Base-by-base conservation (phyloP, 1,284 basidiomycete genomes). In the Heterobasidion parviporum region DNA sequence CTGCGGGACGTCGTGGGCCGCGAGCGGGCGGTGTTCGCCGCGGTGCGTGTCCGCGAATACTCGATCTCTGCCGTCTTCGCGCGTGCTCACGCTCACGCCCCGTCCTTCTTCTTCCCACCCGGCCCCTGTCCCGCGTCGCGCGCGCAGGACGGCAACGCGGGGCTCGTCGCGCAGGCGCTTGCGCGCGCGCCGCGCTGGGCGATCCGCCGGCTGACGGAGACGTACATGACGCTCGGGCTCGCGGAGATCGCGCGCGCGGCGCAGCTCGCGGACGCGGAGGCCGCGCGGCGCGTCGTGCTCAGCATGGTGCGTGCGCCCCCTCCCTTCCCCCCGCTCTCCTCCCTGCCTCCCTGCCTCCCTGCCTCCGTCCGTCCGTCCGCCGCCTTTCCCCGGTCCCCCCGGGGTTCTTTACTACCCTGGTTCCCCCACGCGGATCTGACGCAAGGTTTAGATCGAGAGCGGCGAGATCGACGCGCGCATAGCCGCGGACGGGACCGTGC, bases 221-320 rank as follows among this genome's bases (percentile, higher is more conserved):
- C 89, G 6, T 94, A 92, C 64, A 77, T 90, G 46, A 87, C 86
- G 0, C 77, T 93, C 7, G 77, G 83, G 20, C 70, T 94, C 7
- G 66, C 72, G 0, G 87, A 92, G 58, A 87, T 94, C 53, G 85
- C 79, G 4, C 74, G 73, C 26, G 75, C 77, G 10, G 76, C 41
- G 41, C 14, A 44, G 41, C 14, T 14, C 16, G 41, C 3, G 3
- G 76, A 66, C 43, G 73, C 80, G 56, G 78, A 77, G 34, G 77
- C 78, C 45, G 82, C 88, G 10, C 75, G 82, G 34, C 70, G 70
- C 5, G 65, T 90, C 48, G 70, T 93, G 35, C 64, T 87, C 6
- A 80, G 77, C 65, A 92, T 93, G 86, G 89, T 91, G 59, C 55
- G 78, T 67, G 8, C 36, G n/a, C 20, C 54, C 54, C 18, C 2